phyloP scores from a whole-genome alignment of 2,329 filamentous ascomycete genomes.

The Capronia americana region DNA sequence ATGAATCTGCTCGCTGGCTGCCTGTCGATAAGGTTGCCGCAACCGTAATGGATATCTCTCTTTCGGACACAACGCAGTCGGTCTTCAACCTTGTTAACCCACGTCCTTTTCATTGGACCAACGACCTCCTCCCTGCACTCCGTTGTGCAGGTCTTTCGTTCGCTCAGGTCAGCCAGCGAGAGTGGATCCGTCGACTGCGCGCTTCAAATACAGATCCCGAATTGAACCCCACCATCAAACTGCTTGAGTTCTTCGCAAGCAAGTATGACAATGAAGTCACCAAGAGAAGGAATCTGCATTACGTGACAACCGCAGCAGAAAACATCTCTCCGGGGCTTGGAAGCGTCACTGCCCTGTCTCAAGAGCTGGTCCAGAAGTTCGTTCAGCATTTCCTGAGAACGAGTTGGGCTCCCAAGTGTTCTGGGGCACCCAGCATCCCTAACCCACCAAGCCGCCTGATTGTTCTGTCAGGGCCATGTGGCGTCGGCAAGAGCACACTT shows the following conservation, averaged over 20 bases:
- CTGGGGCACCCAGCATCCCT: not conserved
- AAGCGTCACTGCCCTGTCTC: constrained; percentile 42
- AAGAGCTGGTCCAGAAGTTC: constrained; percentile 34
- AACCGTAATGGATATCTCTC: constrained; percentile 39
- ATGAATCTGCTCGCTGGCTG: constrained; percentile 52
- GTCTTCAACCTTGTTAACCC: constrained; percentile 64
- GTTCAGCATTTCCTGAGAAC: constrained; percentile 39
- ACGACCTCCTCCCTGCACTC: constrained; percentile 61
- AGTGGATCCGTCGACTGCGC: constrained; percentile 49
- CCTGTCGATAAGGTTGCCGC: constrained; percentile 52
- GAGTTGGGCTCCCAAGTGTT: constrained; percentile 14
- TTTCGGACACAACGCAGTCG: constrained; percentile 39
- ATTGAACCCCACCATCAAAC: constrained; percentile 60
- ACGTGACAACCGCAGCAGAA: constrained; percentile 47
- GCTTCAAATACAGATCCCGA: constrained; percentile 56
- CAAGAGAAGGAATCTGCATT: constrained; percentile 48
- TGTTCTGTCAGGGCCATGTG: not conserved
- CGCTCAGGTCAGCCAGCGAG: constrained; percentile 39
- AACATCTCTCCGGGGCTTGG: constrained; percentile 45
- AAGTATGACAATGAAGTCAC: constrained; percentile 59
- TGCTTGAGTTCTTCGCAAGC: constrained; percentile 60
- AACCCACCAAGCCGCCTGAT: not conserved
- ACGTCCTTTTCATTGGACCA: constrained; percentile 47
- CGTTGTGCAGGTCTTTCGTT: constrained; percentile 53
- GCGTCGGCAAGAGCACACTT: not conserved